Evolutionary conservation across 768 basidiomycete genomes (phyloP).

Genomic region (Podaxis sp.): DNA sequence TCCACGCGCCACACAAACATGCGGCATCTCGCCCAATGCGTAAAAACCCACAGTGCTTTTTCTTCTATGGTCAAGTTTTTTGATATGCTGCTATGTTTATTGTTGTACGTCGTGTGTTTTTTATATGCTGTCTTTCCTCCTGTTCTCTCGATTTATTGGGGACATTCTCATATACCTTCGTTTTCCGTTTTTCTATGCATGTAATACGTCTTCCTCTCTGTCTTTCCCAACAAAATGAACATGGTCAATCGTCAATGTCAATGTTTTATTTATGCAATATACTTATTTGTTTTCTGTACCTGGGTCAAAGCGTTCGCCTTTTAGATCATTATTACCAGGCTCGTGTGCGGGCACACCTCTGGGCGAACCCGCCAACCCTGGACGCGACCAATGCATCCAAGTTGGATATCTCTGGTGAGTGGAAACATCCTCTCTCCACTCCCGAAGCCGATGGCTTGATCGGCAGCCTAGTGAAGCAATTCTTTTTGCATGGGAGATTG

Average conservation of each 20-base stretch:
- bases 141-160: neutral
- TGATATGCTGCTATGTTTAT: slow-evolving; percentile 9
- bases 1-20: neutral
- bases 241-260: neutral
- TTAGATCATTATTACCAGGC: too few relatives aligned
- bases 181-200: neutral
- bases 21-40: neutral
- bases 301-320: neutral
- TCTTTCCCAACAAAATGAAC: neutral
- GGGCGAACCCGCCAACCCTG: neutral
- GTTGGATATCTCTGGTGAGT: too few relatives aligned
- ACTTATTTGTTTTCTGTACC: neutral
- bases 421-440: neutral
- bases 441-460: neutral
- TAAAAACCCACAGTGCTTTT: neutral
- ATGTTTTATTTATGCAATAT: slow-evolving; percentile 5
- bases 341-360: too few relatives aligned
- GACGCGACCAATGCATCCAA: neutral
- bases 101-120: neutral
- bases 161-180: neutral
- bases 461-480: neutral
- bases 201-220: neutral
- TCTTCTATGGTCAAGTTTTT: neutral
- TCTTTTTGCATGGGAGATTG: neutral
- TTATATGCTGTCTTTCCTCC: neutral